Evolutionary conservation across 1,284 basidiomycete genomes (phyloP).

Genomic region (Ustilago curta): DNA sequence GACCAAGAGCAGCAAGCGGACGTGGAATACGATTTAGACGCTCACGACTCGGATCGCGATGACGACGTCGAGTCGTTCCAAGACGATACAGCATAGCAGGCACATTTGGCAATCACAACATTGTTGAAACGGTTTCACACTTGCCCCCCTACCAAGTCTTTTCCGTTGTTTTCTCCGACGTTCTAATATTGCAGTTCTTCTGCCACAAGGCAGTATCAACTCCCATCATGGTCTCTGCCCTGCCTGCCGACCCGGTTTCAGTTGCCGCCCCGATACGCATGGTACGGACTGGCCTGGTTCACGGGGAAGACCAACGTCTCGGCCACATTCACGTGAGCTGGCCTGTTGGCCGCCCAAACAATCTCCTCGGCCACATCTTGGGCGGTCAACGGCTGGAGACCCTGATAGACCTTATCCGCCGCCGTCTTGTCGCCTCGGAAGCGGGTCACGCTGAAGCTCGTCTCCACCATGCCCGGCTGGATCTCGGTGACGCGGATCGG

Average conservation of each 20-base stretch:
- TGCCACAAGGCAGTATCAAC: no score
- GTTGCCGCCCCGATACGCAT: slow-evolving; percentile 46
- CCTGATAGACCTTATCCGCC: slow-evolving; percentile 65
- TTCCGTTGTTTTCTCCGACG: not conserved
- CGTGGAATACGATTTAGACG: slow-evolving; percentile 10
- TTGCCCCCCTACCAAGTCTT: no score
- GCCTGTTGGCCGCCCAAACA: slow-evolving; percentile 88
- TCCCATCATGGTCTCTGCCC: not conserved
- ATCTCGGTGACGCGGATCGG: slow-evolving; percentile 67
- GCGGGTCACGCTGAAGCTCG: slow-evolving; percentile 69
- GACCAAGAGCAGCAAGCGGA: slow-evolving; percentile 9
- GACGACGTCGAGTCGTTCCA: slow-evolving; percentile 29
- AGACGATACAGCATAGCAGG: slow-evolving; percentile 11
- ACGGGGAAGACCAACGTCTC: slow-evolving; percentile 60
- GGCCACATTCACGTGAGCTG: slow-evolving; percentile 68
- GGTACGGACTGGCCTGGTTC: slow-evolving; percentile 65
- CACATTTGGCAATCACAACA: not conserved
- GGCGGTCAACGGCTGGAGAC: slow-evolving; percentile 60
- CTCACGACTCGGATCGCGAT: slow-evolving; percentile 13
- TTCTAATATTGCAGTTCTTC: not conserved
- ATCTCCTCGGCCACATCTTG: slow-evolving; percentile 85
- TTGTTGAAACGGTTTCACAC: no score
- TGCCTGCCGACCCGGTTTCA: not conserved
- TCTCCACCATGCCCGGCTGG: slow-evolving; percentile 84
- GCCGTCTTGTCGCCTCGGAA: slow-evolving; percentile 55